These are phyloP conservation scores for Chrysophaeum taylorii DNA, from an alignment of 352 stramenopile species.

Conservation along the genomic window DNA sequence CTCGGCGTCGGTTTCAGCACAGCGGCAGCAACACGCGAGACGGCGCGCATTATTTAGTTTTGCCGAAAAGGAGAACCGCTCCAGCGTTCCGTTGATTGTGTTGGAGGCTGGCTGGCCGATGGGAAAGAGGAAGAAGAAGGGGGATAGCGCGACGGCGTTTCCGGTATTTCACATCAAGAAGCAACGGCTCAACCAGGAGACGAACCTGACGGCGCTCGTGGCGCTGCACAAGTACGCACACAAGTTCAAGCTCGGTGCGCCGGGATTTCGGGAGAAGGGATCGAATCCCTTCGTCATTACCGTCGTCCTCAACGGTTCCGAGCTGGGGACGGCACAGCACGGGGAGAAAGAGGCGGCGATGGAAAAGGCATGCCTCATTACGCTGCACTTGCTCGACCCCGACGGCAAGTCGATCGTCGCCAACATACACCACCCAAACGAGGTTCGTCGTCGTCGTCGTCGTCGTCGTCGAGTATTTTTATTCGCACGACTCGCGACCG, in stretches of 20 bases:
- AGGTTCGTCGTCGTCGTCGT: conserved; percentile 12
- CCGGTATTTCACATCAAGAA: conserved; percentile 11
- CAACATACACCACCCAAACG: background rate
- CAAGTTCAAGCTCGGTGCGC: background rate
- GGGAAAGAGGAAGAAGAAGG: conserved; percentile 1
- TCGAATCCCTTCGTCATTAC: background rate
- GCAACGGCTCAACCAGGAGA: background rate
- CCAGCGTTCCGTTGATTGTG: background rate
- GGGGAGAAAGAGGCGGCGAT: background rate
- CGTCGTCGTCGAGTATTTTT: conserved; percentile 11
- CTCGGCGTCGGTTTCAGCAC: too few species aligned
- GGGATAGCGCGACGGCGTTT: background rate
- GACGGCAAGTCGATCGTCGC: background rate
- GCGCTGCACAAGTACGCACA: conserved; percentile 6
- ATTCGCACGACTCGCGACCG: background rate
- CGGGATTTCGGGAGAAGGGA: conserved; percentile 1
- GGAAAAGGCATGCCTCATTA: background rate
- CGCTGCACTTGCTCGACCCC: background rate
- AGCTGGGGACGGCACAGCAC: background rate
- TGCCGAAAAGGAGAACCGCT: background rate
- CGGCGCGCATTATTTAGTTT: background rate
- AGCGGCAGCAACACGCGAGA: too few species aligned
- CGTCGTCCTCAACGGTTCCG: background rate
- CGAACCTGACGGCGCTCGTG: background rate
- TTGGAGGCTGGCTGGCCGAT: background rate